A percentile compares a stretch with the other conserved stretches of the same genome.
These are phyloP conservation scores for Knoxdaviesia proteae DNA, from an alignment of 2,329 filamentous ascomycete genomes.

Conservation along the genomic window DNA sequence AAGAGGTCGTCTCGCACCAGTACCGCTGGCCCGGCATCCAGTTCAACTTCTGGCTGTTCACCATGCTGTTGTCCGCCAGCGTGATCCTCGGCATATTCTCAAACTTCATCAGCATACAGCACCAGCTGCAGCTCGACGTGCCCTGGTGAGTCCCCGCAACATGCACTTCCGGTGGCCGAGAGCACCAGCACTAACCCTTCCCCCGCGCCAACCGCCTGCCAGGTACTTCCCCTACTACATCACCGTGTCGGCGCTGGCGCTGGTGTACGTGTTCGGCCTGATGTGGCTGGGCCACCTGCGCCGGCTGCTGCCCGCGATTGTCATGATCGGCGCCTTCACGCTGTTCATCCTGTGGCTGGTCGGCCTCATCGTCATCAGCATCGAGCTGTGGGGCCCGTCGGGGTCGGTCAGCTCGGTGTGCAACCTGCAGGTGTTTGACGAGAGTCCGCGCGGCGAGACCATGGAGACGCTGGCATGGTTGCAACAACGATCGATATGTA, in stretches of 20 bases:
- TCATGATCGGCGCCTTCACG: conserved; percentile 43
- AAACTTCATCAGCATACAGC: conserved; percentile 37
- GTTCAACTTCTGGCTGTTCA: conserved; percentile 45
- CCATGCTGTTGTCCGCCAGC: conserved; percentile 39
- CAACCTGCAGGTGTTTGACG: conserved; percentile 32
- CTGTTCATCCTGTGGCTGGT: conserved; percentile 49
- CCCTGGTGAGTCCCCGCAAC: conserved; percentile 30
- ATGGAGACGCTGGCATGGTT: conserved; percentile 39
- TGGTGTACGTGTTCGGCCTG: conserved; percentile 44
- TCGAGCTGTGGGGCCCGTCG: conserved; percentile 41
- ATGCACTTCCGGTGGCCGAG: neutral
- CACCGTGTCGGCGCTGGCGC: conserved; percentile 33
- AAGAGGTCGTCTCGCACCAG: conserved; percentile 23
- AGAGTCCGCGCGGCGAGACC: conserved; percentile 27
- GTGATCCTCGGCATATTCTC: conserved; percentile 41
- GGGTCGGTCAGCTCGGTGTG: conserved; percentile 40
- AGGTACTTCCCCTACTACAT: conserved; percentile 52
- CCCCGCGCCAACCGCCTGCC: conserved; percentile 1
- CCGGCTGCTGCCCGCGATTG: conserved; percentile 37
- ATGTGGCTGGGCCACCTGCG: conserved; percentile 41
- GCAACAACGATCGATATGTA: conserved; percentile 41
- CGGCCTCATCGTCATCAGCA: conserved; percentile 37
- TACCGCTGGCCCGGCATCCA: conserved; percentile 51
- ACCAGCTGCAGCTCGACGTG: conserved; percentile 28
- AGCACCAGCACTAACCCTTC: neutral